Evolutionary conservation across 306 rosid species (phyloP).

Genomic region (Glycyrrhiza uralensis): DNA sequence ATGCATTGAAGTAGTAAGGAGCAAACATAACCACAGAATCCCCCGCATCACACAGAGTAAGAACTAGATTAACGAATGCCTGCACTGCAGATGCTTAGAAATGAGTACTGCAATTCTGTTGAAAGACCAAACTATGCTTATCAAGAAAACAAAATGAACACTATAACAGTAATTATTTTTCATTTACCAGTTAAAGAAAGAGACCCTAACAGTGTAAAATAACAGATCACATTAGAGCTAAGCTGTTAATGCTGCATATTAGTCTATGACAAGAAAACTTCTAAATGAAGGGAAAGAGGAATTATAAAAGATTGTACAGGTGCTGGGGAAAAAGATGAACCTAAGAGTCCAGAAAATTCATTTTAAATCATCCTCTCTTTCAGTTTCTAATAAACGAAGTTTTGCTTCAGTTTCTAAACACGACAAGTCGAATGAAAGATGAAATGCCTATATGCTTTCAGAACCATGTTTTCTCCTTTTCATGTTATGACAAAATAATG

Average conservation of each 20-base stretch:
- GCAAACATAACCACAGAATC: slow-evolving; percentile 91
- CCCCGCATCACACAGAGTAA: slow-evolving; percentile 89
- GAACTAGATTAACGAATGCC: slow-evolving; percentile 97
- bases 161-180: not conserved
- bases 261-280: not conserved
- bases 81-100: slow-evolving; percentile 44
- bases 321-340: not conserved
- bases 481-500: not conserved
- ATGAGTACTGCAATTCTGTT: not conserved
- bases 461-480: not conserved
- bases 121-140: not conserved
- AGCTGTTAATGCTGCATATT: not conserved
- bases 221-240: not conserved
- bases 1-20: slow-evolving; percentile 90
- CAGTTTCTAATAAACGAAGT: not conserved
- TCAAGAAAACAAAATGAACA: not conserved
- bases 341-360: not conserved
- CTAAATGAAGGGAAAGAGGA: not conserved
- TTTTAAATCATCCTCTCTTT: not conserved
- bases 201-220: not conserved
- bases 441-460: slow-evolving; percentile 18
- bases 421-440: not conserved
- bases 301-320: not conserved
- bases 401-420: not conserved
- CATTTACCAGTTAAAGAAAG: not conserved